Conservation (phyloP, 1,284 basidiomycete genomes). For the Apiotrichum mycotoxinovorans region DNA sequence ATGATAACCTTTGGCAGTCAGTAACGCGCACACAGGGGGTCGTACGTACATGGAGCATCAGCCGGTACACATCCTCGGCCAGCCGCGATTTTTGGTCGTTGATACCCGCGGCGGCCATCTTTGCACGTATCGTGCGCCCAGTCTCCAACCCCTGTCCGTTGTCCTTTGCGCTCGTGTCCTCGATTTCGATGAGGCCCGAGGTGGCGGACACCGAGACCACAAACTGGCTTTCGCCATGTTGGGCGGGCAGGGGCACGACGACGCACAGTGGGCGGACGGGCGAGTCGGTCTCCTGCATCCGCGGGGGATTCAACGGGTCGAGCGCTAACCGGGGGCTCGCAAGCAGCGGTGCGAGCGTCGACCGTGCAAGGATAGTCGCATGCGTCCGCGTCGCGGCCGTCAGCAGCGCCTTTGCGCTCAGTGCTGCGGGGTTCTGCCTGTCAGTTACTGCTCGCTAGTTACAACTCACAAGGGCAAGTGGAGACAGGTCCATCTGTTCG, state of each 20-base stretch:
- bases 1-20: slow-evolving; percentile 28
- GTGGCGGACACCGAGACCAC: slow-evolving; percentile 32
- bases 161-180: slow-evolving; percentile 35
- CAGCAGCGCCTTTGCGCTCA: slow-evolving; percentile 35
- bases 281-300: slow-evolving; percentile 23
- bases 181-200: slow-evolving; percentile 41
- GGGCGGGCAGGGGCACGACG: slow-evolving; percentile 35
- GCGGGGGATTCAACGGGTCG: slow-evolving; percentile 32
- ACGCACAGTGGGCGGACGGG: slow-evolving; percentile 29
- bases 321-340: slow-evolving; percentile 27
- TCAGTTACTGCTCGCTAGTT: not conserved
- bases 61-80: slow-evolving; percentile 35
- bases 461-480: slow-evolving; percentile 30
- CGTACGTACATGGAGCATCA: slow-evolving; percentile 29
- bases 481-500: slow-evolving; percentile 31
- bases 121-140: slow-evolving; percentile 23
- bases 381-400: slow-evolving; percentile 33
- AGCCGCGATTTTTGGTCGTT: slow-evolving; percentile 36
- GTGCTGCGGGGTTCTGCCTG: slow-evolving; percentile 28
- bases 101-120: slow-evolving; percentile 27
- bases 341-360: slow-evolving; percentile 25
- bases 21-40: too few relatives aligned
- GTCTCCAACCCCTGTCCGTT: slow-evolving; percentile 17
- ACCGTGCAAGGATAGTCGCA: slow-evolving; percentile 33
- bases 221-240: slow-evolving; percentile 18